Base-by-base conservation (phyloP, 495 filamentous ascomycete species). In the Neurospora sp. region DNA sequence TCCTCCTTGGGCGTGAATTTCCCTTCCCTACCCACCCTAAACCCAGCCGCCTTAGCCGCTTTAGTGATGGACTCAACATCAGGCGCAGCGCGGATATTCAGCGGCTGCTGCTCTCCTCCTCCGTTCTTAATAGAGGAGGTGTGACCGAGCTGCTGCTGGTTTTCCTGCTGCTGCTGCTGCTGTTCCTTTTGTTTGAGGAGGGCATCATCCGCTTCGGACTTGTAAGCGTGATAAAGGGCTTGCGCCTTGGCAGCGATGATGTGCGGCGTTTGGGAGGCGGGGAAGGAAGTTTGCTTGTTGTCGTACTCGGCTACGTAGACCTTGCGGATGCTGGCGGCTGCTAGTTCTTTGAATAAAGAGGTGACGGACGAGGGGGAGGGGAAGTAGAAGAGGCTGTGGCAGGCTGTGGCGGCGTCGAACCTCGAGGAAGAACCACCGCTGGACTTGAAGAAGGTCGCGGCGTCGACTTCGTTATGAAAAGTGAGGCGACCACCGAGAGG, bases 331-430 rank as follows among this genome's bases (percentile, higher is more conserved):
- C 76, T 72, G n/a, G 81, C 79, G 20, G 10, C 6, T 48, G 77
- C 45, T 6, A 85, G 75, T 59, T 79, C 81, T 0, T 39, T 14
- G 22, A 86, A 80, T n/a, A 83, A 81, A 4, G 69, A 68, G 9
- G 72, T 53, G 38, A 86, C 79, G 22, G 77, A 71, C 1, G 35
- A 40, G 0, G 75, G 73, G 10, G 79, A 80, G 38, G 78, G 53
- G 73, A 88, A 87, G 74, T 87, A 88, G 81, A 83, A 88, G 72
- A 86, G 80, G 74, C 76, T 81, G 77, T 88, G 87, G 70, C 70
- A 71, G 22, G 42, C 39, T 10, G 42, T 53, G 5, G 70, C 70
- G 3, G 27, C 70, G 41, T 45, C 39, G 42, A 71, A 59, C 7
- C 1, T n/a, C 18, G 31, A 35, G 31, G 31, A 35, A 5, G 0